Percentiles rank a stretch among this genome's conserved stretches.
phyloP scores from a whole-genome alignment of 768 basidiomycete genomes.

The Podaxis carcinomalis region DNA sequence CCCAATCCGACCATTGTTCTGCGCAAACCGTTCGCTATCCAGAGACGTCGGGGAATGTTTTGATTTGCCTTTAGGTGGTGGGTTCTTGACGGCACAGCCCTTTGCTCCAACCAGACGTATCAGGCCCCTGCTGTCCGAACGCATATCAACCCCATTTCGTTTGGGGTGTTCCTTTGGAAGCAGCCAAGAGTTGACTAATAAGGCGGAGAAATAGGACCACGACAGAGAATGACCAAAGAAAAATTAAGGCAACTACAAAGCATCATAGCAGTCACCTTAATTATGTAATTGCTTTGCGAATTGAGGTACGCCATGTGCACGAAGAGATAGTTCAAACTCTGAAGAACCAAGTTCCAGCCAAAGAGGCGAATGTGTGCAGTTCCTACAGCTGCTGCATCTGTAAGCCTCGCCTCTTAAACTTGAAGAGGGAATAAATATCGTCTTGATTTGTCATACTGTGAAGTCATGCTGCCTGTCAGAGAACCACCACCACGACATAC shows the following conservation, averaged over 20 bases:
- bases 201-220: not conserved
- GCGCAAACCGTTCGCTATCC: too few relatives aligned
- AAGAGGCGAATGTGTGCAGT: too few relatives aligned
- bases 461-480: not conserved
- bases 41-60: too few relatives aligned
- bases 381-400: not conserved
- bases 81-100: too few relatives aligned
- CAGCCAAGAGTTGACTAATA: not conserved
- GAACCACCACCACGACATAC: not conserved
- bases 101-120: too few relatives aligned
- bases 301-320: not conserved
- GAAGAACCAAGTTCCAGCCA: too few relatives aligned
- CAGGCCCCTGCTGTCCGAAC: too few relatives aligned
- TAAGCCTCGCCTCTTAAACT: not conserved
- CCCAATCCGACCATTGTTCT: too few relatives aligned
- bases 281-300: not conserved
- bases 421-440: not conserved
- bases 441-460: not conserved
- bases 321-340: too few relatives aligned
- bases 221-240: not conserved
- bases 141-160: too few relatives aligned
- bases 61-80: too few relatives aligned
- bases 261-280: not conserved
- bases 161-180: too few relatives aligned
- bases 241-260: not conserved